Conservation (phyloP, 169 alveolate species). For the Cryptosporidium baileyi region DNA sequence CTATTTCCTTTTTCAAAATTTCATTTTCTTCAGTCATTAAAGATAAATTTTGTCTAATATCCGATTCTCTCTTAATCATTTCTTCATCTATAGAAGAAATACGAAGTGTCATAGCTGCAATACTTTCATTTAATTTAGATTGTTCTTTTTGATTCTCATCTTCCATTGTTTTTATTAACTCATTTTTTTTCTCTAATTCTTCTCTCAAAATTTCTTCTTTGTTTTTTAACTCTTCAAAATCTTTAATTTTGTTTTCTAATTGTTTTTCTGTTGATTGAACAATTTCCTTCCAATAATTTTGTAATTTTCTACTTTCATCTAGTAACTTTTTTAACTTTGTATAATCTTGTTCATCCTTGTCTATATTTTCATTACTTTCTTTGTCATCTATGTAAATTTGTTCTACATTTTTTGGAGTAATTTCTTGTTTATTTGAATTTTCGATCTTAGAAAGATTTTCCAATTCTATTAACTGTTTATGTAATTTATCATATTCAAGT, state of each 20-base stretch:
- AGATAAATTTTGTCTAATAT: conserved; percentile 3
- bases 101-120: conserved; percentile 35
- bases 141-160: conserved; percentile 22
- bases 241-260: conserved; percentile 16
- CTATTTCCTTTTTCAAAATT: conserved; percentile 1
- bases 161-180: background rate
- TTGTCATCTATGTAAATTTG: background rate
- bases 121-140: conserved; percentile 7
- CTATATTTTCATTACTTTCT: background rate
- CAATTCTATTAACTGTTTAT: background rate
- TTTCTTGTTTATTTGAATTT: background rate
- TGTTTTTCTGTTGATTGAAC: conserved; percentile 64
- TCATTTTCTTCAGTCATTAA: background rate
- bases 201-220: background rate
- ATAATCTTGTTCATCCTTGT: background rate
- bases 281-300: conserved; percentile 50
- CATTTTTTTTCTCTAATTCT: background rate
- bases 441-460: background rate
- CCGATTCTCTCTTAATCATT: conserved; percentile 12
- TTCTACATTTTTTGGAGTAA: background rate
- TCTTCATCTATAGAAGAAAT: conserved; percentile 61
- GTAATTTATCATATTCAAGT: background rate
- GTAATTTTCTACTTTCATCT: conserved; percentile 53
- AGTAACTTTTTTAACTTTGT: background rate
- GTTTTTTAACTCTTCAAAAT: conserved; percentile 3